Evolutionary conservation across 192 early-diverging fungal genomes (phyloP), one percentile per base, ranked within the genome.

Genomic region (Gryganskiella cystojenkinii): DNA sequence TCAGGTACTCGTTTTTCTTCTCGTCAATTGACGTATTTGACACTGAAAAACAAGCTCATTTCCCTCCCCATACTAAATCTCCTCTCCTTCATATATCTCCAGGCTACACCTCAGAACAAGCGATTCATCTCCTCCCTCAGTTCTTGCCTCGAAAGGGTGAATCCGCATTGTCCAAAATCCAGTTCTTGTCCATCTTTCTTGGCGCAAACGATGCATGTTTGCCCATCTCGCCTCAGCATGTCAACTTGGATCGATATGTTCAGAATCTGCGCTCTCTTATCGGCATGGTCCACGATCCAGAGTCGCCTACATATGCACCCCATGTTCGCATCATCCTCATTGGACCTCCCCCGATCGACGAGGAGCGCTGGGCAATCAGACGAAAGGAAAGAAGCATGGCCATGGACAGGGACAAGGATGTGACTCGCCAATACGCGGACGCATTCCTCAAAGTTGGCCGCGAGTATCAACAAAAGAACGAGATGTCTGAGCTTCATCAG

Each of bases 161-260:
- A 27, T 27, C 51, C 37, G 45, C 53, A 47, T 14, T 19, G 2
- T 19, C 86, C 2, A 61, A 80, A 17, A 78, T 91, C 31, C 71
- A 74, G 14, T 82, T 94, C 31, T 67, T 94, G 71, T 86, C 85
- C n/a, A 67, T 97, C 24, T 93, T 92, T 55, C 86, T 94, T 56
- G 95, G 95, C 24, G 87, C 95, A 7, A 95, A 96, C 71, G 95
- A 97, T 72, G 86, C 92, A 0, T 84, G 83, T 0, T 50, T 89
- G 25, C 70, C 70, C 3, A 62, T 57, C 8, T 80, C 81, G 4
- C 28, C 60, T 2, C 90, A 92, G 54, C 88, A 90, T 61, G 88
- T 94, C 1, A 73, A 88, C 1, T n/a, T 95, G n/a, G 62, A 71
- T 0, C 45, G 79, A 4, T 96, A 88, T 63, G 70, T 75, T 3